Evolutionary conservation across 352 stramenopile species (phyloP).

Genomic region (Phytophthora melonis): DNA sequence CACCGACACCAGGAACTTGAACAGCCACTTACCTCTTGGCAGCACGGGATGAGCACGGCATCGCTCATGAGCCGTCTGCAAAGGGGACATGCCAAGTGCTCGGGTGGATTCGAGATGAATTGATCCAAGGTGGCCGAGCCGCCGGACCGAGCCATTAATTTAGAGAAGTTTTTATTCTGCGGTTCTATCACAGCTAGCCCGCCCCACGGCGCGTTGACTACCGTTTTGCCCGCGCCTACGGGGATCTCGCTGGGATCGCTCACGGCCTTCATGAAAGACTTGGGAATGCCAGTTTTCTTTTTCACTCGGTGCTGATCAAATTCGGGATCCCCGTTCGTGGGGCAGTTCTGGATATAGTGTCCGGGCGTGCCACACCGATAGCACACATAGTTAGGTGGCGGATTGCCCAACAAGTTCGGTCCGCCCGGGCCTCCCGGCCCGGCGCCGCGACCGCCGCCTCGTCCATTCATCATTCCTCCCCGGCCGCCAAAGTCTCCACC

Average conservation of each 20-base stretch:
- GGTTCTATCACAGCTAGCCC: slow-evolving; percentile 91
- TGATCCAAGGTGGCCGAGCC: slow-evolving; percentile 91
- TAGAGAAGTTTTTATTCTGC: slow-evolving; percentile 93
- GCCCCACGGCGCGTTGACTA: slow-evolving; percentile 88
- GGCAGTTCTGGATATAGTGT: slow-evolving; percentile 91
- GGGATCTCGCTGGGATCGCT: slow-evolving; percentile 87
- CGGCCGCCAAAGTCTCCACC: slow-evolving; percentile 55
- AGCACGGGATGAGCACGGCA: slow-evolving; percentile 89
- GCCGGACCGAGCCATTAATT: slow-evolving; percentile 91
- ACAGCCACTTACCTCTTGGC: slow-evolving; percentile 78
- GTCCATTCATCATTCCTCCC: slow-evolving; percentile 58
- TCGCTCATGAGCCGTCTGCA: slow-evolving; percentile 91
- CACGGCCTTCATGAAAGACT: slow-evolving; percentile 91
- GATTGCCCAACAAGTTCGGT: slow-evolving; percentile 54
- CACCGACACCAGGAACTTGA: slow-evolving; percentile 11
- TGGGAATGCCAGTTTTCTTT: slow-evolving; percentile 90
- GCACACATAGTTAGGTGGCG: slow-evolving; percentile 88
- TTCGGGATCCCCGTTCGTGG: slow-evolving; percentile 89
- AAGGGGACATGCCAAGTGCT: slow-evolving; percentile 90
- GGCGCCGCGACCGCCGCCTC: slow-evolving; percentile 45
- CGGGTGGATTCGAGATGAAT: slow-evolving; percentile 91
- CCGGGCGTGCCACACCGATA: slow-evolving; percentile 85
- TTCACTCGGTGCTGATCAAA: slow-evolving; percentile 91
- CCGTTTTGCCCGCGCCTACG: slow-evolving; percentile 84
- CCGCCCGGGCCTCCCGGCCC: slow-evolving; percentile 27